Evolutionary conservation across 805 yeast species (phyloP), one percentile per base, ranked within the genome.

Genomic region (Candida quercuum): DNA sequence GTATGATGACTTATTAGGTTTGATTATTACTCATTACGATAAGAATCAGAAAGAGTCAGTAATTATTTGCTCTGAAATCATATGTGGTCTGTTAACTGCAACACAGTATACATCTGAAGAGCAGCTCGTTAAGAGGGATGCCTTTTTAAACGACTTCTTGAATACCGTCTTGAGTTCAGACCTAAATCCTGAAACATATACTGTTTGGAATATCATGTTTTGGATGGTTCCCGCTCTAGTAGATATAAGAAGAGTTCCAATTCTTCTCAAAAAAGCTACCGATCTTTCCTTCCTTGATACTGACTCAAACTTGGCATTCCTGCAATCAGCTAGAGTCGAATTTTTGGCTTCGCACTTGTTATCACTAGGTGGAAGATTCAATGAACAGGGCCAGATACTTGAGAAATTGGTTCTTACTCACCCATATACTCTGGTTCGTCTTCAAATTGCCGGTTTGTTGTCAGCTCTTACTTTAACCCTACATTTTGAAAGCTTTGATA

Each of bases 41-140:
- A 66, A 70, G 21, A 80, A 77, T 40, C 95, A 87, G 40, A 83
- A 81, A 48, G 75, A 86, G 13, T 65, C 83, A 2, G 94, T 89
- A 54, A 78, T 93, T 21, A 78, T 82, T 10, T 67, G 73, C 2
- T 76, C 86, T 39, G 97, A 89, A 56, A 56, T 86, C 2, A 61
- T 80, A 21, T 70, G 79, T 14, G 94, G 89, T 3, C 47, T 87
- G 6, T 53, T 85, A 15, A 51, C 75, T 6, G 63, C 77, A 2
- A 63, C 78, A 6, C 67, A 63, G 37, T 60, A 54, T 37, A 65
- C 76, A n/a, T 54, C 61, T 2, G 47, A 56, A 0, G 62, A 61
- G 3, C 54, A 60, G 24, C 29, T 61, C 8, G 42, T 45, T 2
- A 44, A 48, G 8, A 63, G 81, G 40, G 85, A 80, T 46, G 51